Percentiles rank a stretch among this genome's conserved stretches.
These are phyloP conservation scores for Penicillium maclennaniae DNA, from an alignment of 495 filamentous ascomycete species.

Conservation along the genomic window DNA sequence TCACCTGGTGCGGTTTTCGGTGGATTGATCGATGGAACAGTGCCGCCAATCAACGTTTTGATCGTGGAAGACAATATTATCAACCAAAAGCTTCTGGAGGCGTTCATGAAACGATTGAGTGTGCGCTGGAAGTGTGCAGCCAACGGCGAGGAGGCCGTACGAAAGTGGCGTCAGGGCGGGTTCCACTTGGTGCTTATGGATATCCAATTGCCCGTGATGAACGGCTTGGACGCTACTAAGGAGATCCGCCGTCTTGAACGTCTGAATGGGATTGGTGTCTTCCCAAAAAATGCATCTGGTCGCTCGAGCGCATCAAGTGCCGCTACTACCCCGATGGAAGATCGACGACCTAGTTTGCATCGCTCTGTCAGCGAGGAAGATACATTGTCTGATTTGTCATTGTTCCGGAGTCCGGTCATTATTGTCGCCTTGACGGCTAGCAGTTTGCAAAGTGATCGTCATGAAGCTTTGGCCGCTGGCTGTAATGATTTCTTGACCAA, in stretches of 20 bases:
- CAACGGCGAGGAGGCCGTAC: slow-evolving; percentile 88
- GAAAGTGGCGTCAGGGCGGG: slow-evolving; percentile 89
- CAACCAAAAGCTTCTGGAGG: slow-evolving; percentile 87
- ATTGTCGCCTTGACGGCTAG: slow-evolving; percentile 96
- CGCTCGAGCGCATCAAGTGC: slow-evolving; percentile 36
- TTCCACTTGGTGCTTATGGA: slow-evolving; percentile 98
- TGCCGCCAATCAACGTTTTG: slow-evolving; percentile 94
- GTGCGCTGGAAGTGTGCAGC: slow-evolving; percentile 97
- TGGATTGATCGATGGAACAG: slow-evolving; percentile 73
- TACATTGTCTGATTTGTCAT: slow-evolving; percentile 57
- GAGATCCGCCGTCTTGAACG: slow-evolving; percentile 90
- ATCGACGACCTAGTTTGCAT: slow-evolving; percentile 16
- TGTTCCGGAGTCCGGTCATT: slow-evolving; percentile 96
- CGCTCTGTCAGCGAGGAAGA: slow-evolving; percentile 52
- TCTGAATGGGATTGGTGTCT: slow-evolving; percentile 85
- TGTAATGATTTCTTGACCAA: slow-evolving; percentile 99
- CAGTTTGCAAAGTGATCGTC: slow-evolving; percentile 87
- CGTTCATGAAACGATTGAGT: slow-evolving; percentile 93
- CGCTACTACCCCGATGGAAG: slow-evolving; percentile 22
- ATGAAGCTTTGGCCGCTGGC: slow-evolving; percentile 90
- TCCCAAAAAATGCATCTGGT: slow-evolving; percentile 53
- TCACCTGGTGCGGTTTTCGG: slow-evolving; percentile 42
- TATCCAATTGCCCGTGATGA: slow-evolving; percentile 97
- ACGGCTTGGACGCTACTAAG: slow-evolving; percentile 90
- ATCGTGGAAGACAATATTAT: slow-evolving; percentile 99